A percentile compares a stretch with the other conserved stretches of the same genome.
These are phyloP conservation scores for Zizania palustris DNA, from an alignment of 202 grass and related monocot genomes.

Conservation along the genomic window DNA sequence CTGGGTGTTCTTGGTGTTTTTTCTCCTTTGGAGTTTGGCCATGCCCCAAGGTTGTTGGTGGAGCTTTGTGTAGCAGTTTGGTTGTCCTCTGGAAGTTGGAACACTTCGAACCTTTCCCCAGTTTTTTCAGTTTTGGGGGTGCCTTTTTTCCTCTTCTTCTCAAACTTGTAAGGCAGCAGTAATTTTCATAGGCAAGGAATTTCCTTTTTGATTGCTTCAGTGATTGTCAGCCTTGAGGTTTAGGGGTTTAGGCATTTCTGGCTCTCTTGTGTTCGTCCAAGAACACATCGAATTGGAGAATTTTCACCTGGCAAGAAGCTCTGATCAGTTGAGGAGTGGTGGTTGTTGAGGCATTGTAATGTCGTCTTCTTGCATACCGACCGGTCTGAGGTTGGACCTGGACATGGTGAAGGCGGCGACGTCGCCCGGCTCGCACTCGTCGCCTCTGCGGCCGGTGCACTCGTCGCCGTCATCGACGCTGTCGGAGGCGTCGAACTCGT, in stretches of 20 bases:
- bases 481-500: conserved; percentile 63
- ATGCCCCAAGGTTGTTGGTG: conserved; percentile 17
- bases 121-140: conserved; percentile 7
- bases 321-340: conserved; percentile 14
- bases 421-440: conserved; percentile 55
- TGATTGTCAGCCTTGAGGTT: conserved; percentile 1
- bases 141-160: neutral
- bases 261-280: conserved; percentile 18
- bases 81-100: neutral
- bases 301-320: conserved; percentile 4
- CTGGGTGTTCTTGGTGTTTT: conserved; percentile 32
- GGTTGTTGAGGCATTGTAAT: conserved; percentile 33
- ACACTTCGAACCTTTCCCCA: neutral
- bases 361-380: conserved; percentile 64
- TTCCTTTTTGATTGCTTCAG: neutral
- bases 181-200: conserved; percentile 1
- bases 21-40: conserved; percentile 31
- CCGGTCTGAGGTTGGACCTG: conserved; percentile 63
- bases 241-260: conserved; percentile 35
- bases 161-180: conserved; percentile 5
- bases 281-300: neutral
- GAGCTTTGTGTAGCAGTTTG: conserved; percentile 27
- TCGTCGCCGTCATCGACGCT: conserved; percentile 79
- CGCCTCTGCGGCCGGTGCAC: conserved; percentile 56
- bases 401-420: conserved; percentile 72